Evolutionary conservation across 2,329 filamentous ascomycete species (phyloP).

Genomic region (Hymenoscyphus fructigenus): DNA sequence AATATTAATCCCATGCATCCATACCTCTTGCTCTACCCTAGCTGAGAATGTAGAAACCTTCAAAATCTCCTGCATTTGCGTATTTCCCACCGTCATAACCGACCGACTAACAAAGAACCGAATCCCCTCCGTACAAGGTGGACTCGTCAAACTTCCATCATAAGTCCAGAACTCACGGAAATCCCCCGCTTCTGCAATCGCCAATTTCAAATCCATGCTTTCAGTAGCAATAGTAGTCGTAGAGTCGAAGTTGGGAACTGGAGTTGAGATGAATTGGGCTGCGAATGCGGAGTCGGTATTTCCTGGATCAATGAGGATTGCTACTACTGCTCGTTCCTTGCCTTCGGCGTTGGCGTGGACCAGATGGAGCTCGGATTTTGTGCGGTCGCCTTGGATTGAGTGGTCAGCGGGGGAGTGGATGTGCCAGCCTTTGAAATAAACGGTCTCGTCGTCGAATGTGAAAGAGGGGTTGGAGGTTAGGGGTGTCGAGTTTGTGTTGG

Average conservation of each 20-base stretch:
- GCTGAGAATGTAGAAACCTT: constrained; percentile 46
- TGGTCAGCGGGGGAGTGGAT: constrained; percentile 52
- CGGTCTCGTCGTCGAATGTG: constrained; percentile 46
- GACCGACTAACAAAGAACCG: constrained; percentile 46
- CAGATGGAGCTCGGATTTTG: constrained; percentile 49
- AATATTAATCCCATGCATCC: constrained; percentile 39
- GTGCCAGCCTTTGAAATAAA: constrained; percentile 51
- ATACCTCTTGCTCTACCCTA: constrained; percentile 46
- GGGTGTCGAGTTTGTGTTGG: constrained; percentile 36
- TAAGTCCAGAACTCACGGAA: constrained; percentile 51
- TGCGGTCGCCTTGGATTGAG: constrained; percentile 42
- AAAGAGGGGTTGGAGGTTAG: constrained; percentile 42
- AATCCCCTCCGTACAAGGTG: constrained; percentile 47
- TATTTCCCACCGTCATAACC: constrained; percentile 43
- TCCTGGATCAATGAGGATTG: constrained; percentile 46
- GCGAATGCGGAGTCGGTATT: constrained; percentile 42
- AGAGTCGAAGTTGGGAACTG: constrained; percentile 42
- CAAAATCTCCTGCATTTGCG: constrained; percentile 49
- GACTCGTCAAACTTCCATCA: constrained; percentile 47
- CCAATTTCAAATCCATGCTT: constrained; percentile 36
- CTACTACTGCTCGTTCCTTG: constrained; percentile 46
- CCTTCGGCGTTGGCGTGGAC: constrained; percentile 46
- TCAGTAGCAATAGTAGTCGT: constrained; percentile 28
- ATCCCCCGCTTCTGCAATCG: constrained; percentile 39
- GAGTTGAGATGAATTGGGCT: constrained; percentile 39